Base-by-base conservation (phyloP, 371 early-diverging fungal genomes). In the Homolaphlyctis polyrhiza region DNA sequence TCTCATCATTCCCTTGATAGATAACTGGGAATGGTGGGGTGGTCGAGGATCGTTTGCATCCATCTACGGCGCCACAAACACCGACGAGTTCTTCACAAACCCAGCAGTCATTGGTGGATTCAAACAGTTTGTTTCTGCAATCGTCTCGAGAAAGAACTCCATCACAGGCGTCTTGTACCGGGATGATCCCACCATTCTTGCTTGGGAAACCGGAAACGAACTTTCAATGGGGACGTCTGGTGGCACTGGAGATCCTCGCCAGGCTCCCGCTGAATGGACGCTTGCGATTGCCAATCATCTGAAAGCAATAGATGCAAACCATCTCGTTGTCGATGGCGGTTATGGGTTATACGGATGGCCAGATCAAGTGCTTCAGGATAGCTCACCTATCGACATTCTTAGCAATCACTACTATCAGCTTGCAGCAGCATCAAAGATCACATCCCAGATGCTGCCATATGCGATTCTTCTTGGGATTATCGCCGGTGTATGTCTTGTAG, bases 191-290 rank as follows among this genome's bases (percentile, higher is more conserved):
- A 35, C 71, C 23, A 68, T 80, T 27, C 61, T 74, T 8, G 76
- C 70, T 1, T 76, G 76, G 76, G 74, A 80, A 55, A 70, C 72
- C 0, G 80, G 80, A 0, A 80, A 80, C 64, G 80, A 80, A 67
- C 67, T 80, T 29, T 62, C 61, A n/a, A n/a, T 36, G 8, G 49
- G 30, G 1, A 36, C 34, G 11, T 28, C 36, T 13, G n/a, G n/a
- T n/a, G 34, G 29, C 25, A 2, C 59, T 3, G 23, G 5, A 25
- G 43, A 59, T 11, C 51, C 49, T 30, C 35, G 28, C 1, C 49
- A 32, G 36, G 54, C 66, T 1, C 77, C 80, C 0, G 25, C 71
- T 13, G 62, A 43, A 2, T 80, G 80, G 80, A 77, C 76, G 28
- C 11, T 49, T 1, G 57, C 39, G n/a, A 51, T 80, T 8, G 71